These are phyloP conservation scores for Aureobasidium sp. DNA, from an alignment of 2,329 filamentous ascomycete species.

Conservation along the genomic window DNA sequence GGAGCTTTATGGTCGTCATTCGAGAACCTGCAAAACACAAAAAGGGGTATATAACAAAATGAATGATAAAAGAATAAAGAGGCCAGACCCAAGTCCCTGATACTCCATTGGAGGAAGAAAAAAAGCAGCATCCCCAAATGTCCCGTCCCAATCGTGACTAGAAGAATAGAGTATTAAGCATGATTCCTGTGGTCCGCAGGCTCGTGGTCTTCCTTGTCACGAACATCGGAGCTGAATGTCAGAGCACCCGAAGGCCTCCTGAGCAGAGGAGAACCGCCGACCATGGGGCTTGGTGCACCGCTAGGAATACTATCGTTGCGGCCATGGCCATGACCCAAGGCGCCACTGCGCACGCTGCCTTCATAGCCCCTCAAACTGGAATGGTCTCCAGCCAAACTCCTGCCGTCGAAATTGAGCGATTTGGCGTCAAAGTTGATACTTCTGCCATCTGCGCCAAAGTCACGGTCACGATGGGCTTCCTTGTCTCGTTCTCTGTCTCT, in stretches of 20 bases:
- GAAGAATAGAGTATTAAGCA: background rate
- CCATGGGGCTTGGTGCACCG: constrained; percentile 63
- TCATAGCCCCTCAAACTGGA: constrained; percentile 76
- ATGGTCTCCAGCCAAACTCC: constrained; percentile 45
- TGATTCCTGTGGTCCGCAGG: background rate
- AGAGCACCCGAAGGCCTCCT: constrained; percentile 23
- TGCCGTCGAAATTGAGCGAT: constrained; percentile 20
- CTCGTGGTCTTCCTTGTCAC: constrained; percentile 7
- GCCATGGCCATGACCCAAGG: constrained; percentile 67
- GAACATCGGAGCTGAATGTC: constrained; percentile 5
- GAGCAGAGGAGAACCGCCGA: constrained; percentile 35
- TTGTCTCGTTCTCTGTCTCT: constrained; percentile 18
- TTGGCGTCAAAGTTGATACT: constrained; percentile 22
- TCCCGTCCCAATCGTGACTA: background rate
- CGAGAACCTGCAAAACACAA: background rate
- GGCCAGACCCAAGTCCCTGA: background rate
- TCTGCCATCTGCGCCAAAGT: constrained; percentile 13
- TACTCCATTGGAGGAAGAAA: background rate
- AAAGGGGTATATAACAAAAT: constrained; percentile 1
- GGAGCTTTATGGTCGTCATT: background rate
- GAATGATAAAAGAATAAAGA: background rate
- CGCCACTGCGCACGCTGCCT: constrained; percentile 71
- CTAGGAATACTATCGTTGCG: constrained; percentile 76
- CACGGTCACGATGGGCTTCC: constrained; percentile 17
- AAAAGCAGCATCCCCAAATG: background rate